These are phyloP conservation scores for Dictyophora rubrovolvata DNA, from an alignment of 768 basidiomycete species.

Conservation along the genomic window DNA sequence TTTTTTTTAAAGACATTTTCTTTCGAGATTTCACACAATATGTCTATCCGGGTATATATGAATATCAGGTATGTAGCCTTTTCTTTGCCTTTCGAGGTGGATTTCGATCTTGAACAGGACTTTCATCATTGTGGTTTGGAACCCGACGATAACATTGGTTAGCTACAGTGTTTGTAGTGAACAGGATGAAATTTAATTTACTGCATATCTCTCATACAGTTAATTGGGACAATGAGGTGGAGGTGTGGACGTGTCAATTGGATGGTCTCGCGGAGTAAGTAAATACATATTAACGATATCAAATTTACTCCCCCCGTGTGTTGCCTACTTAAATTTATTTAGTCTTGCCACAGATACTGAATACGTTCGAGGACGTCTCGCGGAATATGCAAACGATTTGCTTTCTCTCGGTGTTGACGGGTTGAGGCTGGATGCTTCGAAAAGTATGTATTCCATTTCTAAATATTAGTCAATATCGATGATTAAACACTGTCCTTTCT, in stretches of 20 bases:
- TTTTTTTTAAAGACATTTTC: neutral
- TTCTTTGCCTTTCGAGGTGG: no score
- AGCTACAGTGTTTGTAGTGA: neutral
- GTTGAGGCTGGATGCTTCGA: conserved; percentile 53
- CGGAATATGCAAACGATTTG: conserved; percentile 49
- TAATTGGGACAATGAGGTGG: conserved; percentile 39
- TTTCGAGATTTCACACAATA: conserved; percentile 15
- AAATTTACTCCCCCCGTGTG: neutral
- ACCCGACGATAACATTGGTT: conserved; percentile 35
- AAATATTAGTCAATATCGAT: neutral
- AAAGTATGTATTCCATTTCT: conserved; percentile 31
- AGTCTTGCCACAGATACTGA: conserved; percentile 49
- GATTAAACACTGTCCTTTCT: neutral
- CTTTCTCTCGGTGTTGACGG: conserved; percentile 54
- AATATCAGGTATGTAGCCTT: neutral
- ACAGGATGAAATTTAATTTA: neutral
- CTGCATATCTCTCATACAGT: conserved; percentile 13
- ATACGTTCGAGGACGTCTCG: conserved; percentile 45
- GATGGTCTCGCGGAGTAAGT: conserved; percentile 42
- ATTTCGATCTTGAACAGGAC: conserved; percentile 21
- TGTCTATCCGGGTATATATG: conserved; percentile 16
- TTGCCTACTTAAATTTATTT: neutral
- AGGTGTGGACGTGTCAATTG: conserved; percentile 48
- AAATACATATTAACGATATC: conserved; percentile 12
- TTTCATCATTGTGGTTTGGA: conserved; percentile 59